Evolutionary conservation across 306 rosid genomes (phyloP).

Genomic region (Parietaria judaica): DNA sequence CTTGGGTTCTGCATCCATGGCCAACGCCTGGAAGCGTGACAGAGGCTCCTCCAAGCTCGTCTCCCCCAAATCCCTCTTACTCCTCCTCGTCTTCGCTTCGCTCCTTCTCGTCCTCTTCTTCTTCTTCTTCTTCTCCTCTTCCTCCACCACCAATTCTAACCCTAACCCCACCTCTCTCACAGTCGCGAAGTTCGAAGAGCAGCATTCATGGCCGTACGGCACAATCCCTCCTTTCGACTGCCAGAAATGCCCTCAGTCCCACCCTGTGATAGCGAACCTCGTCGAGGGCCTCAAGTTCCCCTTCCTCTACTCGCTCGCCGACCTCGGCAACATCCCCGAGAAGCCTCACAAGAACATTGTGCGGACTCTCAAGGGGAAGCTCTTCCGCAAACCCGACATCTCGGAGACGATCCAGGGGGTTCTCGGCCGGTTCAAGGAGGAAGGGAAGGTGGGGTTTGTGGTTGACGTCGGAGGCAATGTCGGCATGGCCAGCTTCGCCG

Average conservation of each 20-base stretch:
- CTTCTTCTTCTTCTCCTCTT: slow-evolving; percentile 37
- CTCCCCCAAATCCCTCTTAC: slow-evolving; percentile 43
- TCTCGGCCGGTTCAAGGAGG: slow-evolving; percentile 44
- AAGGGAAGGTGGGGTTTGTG: slow-evolving; percentile 53
- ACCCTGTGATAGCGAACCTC: slow-evolving; percentile 69
- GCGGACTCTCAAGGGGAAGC: slow-evolving; percentile 72
- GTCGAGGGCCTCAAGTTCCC: slow-evolving; percentile 78
- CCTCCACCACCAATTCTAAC: slow-evolving; percentile 14
- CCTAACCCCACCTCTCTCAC: slow-evolving; percentile 19
- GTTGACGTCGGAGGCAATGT: slow-evolving; percentile 95
- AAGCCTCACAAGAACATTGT: slow-evolving; percentile 90
- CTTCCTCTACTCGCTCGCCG: slow-evolving; percentile 77
- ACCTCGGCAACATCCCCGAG: slow-evolving; percentile 74
- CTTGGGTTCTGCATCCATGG: slow-evolving; percentile 41
- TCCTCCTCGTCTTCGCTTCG: slow-evolving; percentile 24
- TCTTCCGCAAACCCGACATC: slow-evolving; percentile 73
- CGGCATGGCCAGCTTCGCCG: slow-evolving; percentile 92
- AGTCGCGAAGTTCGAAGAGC: slow-evolving; percentile 10
- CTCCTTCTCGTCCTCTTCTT: slow-evolving; percentile 40
- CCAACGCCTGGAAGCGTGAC: slow-evolving; percentile 88
- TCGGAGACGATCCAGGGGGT: slow-evolving; percentile 74
- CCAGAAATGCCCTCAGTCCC: slow-evolving; percentile 55
- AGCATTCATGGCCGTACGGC: slow-evolving; percentile 16
- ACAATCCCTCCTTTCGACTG: slow-evolving; percentile 70
- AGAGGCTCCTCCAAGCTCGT: slow-evolving; percentile 35